Conservation (phyloP, 2,329 filamentous ascomycete species). For the Diaporthe sp. region DNA sequence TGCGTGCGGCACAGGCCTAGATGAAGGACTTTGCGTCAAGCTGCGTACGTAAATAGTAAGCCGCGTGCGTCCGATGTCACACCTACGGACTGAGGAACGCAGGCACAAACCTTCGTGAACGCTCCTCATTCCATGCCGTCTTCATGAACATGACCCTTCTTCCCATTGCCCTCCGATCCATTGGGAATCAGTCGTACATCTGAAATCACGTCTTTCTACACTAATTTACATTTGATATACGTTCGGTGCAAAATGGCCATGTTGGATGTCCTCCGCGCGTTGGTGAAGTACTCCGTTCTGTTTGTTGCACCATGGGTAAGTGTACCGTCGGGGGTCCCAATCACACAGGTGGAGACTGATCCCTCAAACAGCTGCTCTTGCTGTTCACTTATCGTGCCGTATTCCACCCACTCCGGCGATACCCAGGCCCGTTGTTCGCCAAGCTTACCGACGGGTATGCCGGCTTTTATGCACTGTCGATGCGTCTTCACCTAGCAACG, state of each 20-base stretch:
- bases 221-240: not conserved
- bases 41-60: no score
- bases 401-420: not conserved
- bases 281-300: not conserved
- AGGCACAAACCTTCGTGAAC: not conserved
- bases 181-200: not conserved
- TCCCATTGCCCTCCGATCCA: not conserved
- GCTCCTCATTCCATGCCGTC: not conserved
- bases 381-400: not conserved
- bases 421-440: constrained; percentile 5
- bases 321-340: not conserved
- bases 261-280: constrained; percentile 2
- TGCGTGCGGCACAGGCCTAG: no score
- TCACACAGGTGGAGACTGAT: not conserved
- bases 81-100: not conserved
- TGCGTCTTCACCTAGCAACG: constrained; percentile 2
- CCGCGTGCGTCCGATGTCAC: no score
- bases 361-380: not conserved
- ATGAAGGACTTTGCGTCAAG: no score
- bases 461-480: not conserved
- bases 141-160: not conserved
- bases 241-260: not conserved
- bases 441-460: constrained; percentile 21
- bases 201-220: not conserved
- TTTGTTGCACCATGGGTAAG: not conserved